These are phyloP conservation scores for Mycena galericulata DNA, from an alignment of 768 basidiomycete species.

Conservation along the genomic window DNA sequence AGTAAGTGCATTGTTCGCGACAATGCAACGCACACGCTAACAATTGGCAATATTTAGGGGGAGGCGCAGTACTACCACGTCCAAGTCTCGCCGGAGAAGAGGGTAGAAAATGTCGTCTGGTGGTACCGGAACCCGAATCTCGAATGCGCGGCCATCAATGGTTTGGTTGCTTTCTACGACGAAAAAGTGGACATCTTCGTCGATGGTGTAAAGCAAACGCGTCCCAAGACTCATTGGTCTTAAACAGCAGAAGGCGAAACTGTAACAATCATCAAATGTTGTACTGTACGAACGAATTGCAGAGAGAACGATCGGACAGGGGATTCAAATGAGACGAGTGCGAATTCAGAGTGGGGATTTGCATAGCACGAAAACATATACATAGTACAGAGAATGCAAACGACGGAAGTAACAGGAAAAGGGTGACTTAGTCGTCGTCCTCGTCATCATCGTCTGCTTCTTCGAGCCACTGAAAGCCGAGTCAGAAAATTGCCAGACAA, in stretches of 20 bases:
- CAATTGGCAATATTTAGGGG: constrained; percentile 61
- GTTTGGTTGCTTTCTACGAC: constrained; percentile 71
- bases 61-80: constrained; percentile 70
- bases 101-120: constrained; percentile 67
- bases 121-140: constrained; percentile 67
- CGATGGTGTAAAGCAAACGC: constrained; percentile 65
- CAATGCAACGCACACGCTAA: not conserved
- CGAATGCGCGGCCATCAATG: constrained; percentile 63
- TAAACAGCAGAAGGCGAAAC: not conserved
- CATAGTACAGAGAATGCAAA: constrained; percentile 5
- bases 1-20: constrained; percentile 46
- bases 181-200: constrained; percentile 77
- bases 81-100: constrained; percentile 56
- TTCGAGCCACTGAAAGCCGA: constrained; percentile 76
- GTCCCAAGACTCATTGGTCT: constrained; percentile 41
- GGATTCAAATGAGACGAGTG: constrained; percentile 12
- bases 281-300: too few relatives aligned
- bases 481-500: constrained; percentile 20
- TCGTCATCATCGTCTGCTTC: constrained; percentile 85
- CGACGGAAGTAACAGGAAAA: not conserved
- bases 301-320: not conserved
- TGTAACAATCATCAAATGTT: constrained; percentile 11
- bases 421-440: constrained; percentile 25
- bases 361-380: constrained; percentile 26
- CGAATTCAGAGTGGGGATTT: constrained; percentile 32